Base-by-base conservation (phyloP, 1,284 basidiomycete genomes). In the Fomitopsis pinicola region DNA sequence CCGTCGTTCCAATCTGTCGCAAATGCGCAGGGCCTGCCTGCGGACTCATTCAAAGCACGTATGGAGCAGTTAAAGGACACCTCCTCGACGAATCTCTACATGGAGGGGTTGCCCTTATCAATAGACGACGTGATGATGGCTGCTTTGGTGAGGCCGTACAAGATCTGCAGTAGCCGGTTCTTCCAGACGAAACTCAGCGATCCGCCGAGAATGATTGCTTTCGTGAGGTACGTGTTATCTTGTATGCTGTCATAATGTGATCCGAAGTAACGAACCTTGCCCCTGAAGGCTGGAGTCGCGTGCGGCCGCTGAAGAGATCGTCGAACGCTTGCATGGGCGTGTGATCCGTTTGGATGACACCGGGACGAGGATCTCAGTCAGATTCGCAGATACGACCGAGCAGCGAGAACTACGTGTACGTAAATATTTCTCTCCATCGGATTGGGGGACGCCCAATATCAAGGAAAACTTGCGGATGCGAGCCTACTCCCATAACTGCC, bases 271-370 rank as follows among this genome's bases (percentile, higher is more conserved):
- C 26, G 15, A 35, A 35, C 12, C 42, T 42, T 50, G 5, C 30
- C 8, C 12, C 7, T 62, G 5, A 63, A 91, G 89, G 58, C 76
- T 91, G 40, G 88, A 91, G 64, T 84, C 78, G 35, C 84, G 88
- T 19, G 35, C 65, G 0, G 88, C 86, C 0, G 89, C 89, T 2
- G 87, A 90, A 67, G 87, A 91, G 59, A 79, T 88, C 59, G 83
- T 91, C 50, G 87, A 89, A 63, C 80, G 85, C 40, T 77, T 91
- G 38, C 88, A 91, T 70, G 89, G 89, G 3, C 80, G 87, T 9
- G 84, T 89, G 82, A 87, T 91, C n/a, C 79, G 87, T 46, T 86
- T 82, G 85, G 82, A 88, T 62, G 88, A 90, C 62, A 71, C 82
- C 9, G 88, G 88, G 12, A 86, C 86, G 67, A 76, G 88, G 54